Percentiles rank a stretch among this genome's conserved stretches.
Conservation (phyloP, 2,329 filamentous ascomycete genomes). For the Clonostachys sp. region DNA sequence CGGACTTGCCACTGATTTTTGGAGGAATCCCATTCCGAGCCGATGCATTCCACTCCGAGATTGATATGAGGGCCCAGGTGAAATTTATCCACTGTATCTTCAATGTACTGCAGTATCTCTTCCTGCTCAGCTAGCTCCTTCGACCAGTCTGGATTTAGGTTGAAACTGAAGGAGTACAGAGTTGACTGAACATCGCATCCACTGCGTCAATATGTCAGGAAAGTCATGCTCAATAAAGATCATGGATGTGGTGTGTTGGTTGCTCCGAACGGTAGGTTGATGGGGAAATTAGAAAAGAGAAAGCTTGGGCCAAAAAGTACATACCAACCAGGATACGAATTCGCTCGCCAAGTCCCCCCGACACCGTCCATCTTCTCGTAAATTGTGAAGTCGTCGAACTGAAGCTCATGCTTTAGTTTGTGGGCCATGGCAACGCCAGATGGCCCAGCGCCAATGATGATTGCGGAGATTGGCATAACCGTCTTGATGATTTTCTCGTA, state of each 20-base stretch:
- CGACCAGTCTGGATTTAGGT: slow-evolving; percentile 30
- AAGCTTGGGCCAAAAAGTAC: background rate
- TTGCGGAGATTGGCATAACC: background rate
- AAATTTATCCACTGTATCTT: slow-evolving; percentile 6
- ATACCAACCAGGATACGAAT: slow-evolving; percentile 7
- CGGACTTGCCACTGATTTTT: slow-evolving; percentile 10
- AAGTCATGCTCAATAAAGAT: no score
- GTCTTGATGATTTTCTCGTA: no score
- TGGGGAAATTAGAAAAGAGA: background rate
- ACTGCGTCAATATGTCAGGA: background rate
- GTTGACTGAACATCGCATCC: slow-evolving; percentile 11
- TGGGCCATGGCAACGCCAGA: slow-evolving; percentile 11
- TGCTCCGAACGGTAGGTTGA: background rate
- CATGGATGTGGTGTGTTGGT: background rate
- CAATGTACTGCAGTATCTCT: slow-evolving; percentile 24
- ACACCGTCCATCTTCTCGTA: slow-evolving; percentile 12
- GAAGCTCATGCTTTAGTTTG: slow-evolving; percentile 10
- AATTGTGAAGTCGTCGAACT: slow-evolving; percentile 11
- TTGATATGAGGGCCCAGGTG: slow-evolving; percentile 13
- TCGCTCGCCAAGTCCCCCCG: slow-evolving; percentile 12
- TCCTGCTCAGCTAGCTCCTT: slow-evolving; percentile 22
- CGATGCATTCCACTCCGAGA: slow-evolving; percentile 9
- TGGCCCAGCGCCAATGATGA: slow-evolving; percentile 13
- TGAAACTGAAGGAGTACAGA: slow-evolving; percentile 36
- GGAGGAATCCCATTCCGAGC: slow-evolving; percentile 10